Percentiles rank a stretch among this genome's conserved stretches.
phyloP scores from a whole-genome alignment of 352 stramenopile species.

The Phytophthora pseudosyringae region DNA sequence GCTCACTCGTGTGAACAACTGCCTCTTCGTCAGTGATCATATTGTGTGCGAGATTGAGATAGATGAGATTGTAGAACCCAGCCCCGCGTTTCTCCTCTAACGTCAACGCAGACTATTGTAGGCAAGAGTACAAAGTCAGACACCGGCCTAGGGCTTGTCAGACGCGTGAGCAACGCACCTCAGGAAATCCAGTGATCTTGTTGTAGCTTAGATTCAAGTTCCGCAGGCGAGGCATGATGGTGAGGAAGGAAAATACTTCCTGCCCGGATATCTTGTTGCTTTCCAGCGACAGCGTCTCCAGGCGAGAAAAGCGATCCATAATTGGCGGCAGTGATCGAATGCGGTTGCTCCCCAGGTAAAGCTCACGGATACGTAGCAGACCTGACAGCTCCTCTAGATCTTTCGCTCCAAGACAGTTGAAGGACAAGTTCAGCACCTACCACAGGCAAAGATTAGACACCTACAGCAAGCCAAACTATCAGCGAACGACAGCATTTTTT shows the following conservation, averaged over 20 bases:
- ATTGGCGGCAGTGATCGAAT: conserved; percentile 71
- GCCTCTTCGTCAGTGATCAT: conserved; percentile 57
- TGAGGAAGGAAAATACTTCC: conserved; percentile 75
- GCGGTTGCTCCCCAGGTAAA: conserved; percentile 80
- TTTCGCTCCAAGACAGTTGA: conserved; percentile 70
- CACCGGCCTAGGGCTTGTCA: background rate
- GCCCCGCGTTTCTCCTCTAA: conserved; percentile 65
- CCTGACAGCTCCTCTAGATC: conserved; percentile 78
- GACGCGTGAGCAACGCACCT: conserved; percentile 36
- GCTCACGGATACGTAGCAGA: conserved; percentile 75
- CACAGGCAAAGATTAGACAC: background rate
- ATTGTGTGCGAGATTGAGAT: conserved; percentile 82
- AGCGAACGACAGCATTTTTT: background rate
- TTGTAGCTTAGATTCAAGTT: conserved; percentile 87
- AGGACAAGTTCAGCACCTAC: conserved; percentile 79
- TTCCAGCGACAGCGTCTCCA: conserved; percentile 82
- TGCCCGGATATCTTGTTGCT: conserved; percentile 74
- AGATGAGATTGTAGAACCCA: conserved; percentile 71
- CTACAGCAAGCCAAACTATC: background rate
- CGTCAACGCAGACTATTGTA: conserved; percentile 49
- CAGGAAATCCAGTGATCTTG: conserved; percentile 73
- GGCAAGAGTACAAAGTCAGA: conserved; percentile 4
- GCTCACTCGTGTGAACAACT: conserved; percentile 51
- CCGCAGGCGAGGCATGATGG: conserved; percentile 64
- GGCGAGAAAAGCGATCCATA: conserved; percentile 77